Evolutionary conservation across 768 basidiomycete genomes (phyloP).

Genomic region (Termitomyces bulborhizus): DNA sequence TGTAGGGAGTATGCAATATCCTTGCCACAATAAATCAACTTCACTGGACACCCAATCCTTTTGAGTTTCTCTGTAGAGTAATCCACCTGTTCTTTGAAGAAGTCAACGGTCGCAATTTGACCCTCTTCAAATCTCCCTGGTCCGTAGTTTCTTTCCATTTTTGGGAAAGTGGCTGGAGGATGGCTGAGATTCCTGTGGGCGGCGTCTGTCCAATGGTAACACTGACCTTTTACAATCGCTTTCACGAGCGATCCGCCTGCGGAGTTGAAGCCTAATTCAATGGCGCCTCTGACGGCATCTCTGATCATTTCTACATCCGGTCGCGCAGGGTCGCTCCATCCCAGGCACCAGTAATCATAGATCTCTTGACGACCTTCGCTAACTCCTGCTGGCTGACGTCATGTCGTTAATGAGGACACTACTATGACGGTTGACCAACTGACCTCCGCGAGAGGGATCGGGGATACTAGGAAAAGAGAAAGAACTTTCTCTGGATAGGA

Average conservation of each 20-base stretch:
- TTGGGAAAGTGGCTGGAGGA: constrained; percentile 14
- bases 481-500: constrained; percentile 26
- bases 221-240: constrained; percentile 15
- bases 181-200: constrained; percentile 14
- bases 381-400: constrained; percentile 23
- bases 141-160: constrained; percentile 19
- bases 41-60: constrained; percentile 24
- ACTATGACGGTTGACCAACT: not conserved
- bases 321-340: constrained; percentile 1
- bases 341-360: constrained; percentile 8
- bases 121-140: constrained; percentile 23
- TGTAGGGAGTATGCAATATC: constrained; percentile 30
- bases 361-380: constrained; percentile 30
- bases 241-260: constrained; percentile 14
- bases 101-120: constrained; percentile 25
- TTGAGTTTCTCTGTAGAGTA: constrained; percentile 16
- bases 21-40: constrained; percentile 25
- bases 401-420: not conserved
- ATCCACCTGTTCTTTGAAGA: constrained; percentile 22
- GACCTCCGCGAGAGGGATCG: constrained; percentile 28
- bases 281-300: constrained; percentile 2
- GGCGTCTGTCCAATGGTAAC: not conserved
- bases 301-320: constrained; percentile 2
- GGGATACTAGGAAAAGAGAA: constrained; percentile 30
- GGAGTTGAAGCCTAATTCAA: constrained; percentile 27